phyloP scores from a whole-genome alignment of 345 rosid genomes.

The Bruguiera parviflora region DNA sequence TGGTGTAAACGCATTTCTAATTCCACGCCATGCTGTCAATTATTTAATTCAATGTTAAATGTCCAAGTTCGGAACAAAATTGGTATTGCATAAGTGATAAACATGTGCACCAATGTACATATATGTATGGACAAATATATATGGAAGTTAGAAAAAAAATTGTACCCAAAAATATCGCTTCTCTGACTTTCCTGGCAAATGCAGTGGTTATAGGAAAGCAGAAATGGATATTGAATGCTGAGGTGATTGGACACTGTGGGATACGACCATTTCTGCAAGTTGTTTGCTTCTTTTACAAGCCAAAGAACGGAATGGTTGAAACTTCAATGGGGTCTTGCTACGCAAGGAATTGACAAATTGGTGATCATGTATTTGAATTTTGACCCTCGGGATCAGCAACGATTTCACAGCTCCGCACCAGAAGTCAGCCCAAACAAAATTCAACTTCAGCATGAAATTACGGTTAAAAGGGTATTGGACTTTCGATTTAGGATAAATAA shows the following conservation, averaged over 20 bases:
- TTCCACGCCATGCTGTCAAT: too few relatives aligned
- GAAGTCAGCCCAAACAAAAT: too few relatives aligned
- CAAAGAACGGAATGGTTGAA: neutral
- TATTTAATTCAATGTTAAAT: too few relatives aligned
- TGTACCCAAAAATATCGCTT: too few relatives aligned
- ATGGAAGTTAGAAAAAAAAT: neutral
- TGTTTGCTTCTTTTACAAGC: too few relatives aligned
- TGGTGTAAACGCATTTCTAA: too few relatives aligned
- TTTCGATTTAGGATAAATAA: neutral
- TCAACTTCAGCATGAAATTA: neutral
- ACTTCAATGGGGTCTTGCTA: neutral
- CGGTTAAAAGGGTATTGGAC: neutral
- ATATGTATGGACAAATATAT: neutral
- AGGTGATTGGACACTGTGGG: too few relatives aligned
- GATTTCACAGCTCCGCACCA: too few relatives aligned
- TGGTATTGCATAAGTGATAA: neutral
- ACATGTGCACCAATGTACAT: neutral
- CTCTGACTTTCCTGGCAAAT: too few relatives aligned
- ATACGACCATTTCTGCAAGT: too few relatives aligned
- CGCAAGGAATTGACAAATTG: constrained; percentile 15
- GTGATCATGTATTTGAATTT: neutral
- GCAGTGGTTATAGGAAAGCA: too few relatives aligned
- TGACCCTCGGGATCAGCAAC: neutral
- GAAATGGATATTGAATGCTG: too few relatives aligned
- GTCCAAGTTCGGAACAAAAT: neutral